Percentiles rank a stretch among this genome's conserved stretches.
phyloP scores from a whole-genome alignment of 1,139 yeast genomes.

The Zygosaccharomyces sapae region DNA sequence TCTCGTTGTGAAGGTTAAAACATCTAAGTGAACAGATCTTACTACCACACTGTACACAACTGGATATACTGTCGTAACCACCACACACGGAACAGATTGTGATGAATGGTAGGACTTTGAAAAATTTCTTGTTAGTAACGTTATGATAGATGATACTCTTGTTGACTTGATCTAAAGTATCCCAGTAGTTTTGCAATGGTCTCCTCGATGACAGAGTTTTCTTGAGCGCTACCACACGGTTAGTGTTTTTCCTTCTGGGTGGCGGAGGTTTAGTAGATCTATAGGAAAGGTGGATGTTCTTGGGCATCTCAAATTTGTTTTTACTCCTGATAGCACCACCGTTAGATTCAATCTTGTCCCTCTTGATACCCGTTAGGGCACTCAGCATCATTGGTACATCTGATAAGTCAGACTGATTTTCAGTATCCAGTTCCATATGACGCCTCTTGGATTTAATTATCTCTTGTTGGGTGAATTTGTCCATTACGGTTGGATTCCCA shows the following conservation, averaged over 20 bases:
- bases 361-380: constrained; percentile 30
- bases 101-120: constrained; percentile 34
- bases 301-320: constrained; percentile 33
- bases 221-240: constrained; percentile 31
- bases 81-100: constrained; percentile 36
- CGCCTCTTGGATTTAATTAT: constrained; percentile 33
- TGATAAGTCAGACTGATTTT: constrained; percentile 28
- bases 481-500: constrained; percentile 14
- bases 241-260: constrained; percentile 32
- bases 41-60: constrained; percentile 34
- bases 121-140: constrained; percentile 34
- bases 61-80: constrained; percentile 33
- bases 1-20: constrained; percentile 34
- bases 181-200: constrained; percentile 32
- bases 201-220: constrained; percentile 33
- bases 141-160: constrained; percentile 32
- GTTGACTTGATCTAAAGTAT: constrained; percentile 32
- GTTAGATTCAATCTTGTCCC: constrained; percentile 31
- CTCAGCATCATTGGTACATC: constrained; percentile 33
- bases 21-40: constrained; percentile 35
- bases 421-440: constrained; percentile 35
- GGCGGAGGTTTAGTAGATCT: constrained; percentile 35
- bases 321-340: constrained; percentile 16
- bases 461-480: constrained; percentile 31
- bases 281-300: constrained; percentile 28